Evolutionary conservation across 768 basidiomycete genomes (phyloP), one percentile per base, ranked within the genome.

Genomic region (Rhodotorula toruloides): DNA sequence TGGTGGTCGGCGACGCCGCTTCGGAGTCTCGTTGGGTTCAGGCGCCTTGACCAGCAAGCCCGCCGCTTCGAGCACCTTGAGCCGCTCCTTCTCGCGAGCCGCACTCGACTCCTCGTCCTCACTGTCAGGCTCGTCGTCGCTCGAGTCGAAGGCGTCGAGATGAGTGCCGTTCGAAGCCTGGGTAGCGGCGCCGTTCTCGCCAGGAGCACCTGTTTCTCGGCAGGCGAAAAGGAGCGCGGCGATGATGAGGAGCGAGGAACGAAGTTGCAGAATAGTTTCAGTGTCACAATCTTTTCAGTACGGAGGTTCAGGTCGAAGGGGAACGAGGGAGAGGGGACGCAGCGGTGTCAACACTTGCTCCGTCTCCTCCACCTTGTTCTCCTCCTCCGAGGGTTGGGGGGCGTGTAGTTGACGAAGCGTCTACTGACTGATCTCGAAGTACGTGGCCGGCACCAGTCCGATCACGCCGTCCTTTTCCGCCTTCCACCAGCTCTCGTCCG

Each of bases 401-500:
- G n/a, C 34, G 31, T 1, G 21, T 37, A 31, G 19, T n/a, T 31
- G 25, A 21, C 16, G 32, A 31, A 16, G 19, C 3, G n/a, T 39
- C 39, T 61, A 94, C 93, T 94, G 87, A 94, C 94, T 90, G 73
- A 86, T 77, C 78, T 94, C 89, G 76, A 99, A 77, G 77, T 98
- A 98, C 27, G 86, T 85, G 32, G 92, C 91, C 58, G 96, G 96
- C 8, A 92, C 91, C 75, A 92, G 86, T 79, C 88, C 89, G 58
- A 96, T 85, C 67, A 86, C 78, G 29, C 94, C 94, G 54, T 83
- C 85, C 74, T 84, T 83, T 79, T 97, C 93, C 44, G 87, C 88
- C 80, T 93, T 97, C 90, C 90, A 98, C 96, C 96, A 98, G 73
- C 90, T 89, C 58, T 80, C 82, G 72, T 97, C 96, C 59, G 83